A percentile compares a stretch with the other conserved stretches of the same genome.
Conservation (phyloP, 2,329 filamentous ascomycete species). For the Neopestalotiopsis sp. region DNA sequence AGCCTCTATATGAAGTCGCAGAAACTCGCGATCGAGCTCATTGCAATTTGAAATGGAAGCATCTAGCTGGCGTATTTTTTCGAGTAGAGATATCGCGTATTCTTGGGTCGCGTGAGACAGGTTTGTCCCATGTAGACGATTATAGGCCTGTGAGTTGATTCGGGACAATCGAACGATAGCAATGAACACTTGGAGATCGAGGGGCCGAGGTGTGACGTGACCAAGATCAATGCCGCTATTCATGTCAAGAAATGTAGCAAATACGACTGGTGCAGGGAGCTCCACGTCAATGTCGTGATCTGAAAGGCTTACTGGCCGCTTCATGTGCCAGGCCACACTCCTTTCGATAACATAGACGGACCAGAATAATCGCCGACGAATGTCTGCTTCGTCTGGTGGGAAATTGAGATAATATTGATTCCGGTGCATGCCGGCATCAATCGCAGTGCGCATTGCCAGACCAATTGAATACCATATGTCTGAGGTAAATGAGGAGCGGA, state of each 20-base stretch:
- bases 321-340: background rate
- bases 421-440: background rate
- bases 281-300: background rate
- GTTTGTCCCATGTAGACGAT: background rate
- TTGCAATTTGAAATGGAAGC: background rate
- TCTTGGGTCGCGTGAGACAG: background rate
- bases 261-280: background rate
- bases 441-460: background rate
- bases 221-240: background rate
- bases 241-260: background rate
- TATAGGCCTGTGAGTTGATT: background rate
- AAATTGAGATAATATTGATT: background rate
- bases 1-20: background rate
- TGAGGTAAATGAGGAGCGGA: background rate
- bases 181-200: background rate
- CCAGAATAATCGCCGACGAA: background rate
- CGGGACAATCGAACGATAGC: background rate
- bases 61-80: background rate
- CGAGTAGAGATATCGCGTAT: background rate
- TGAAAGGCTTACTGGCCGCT: background rate
- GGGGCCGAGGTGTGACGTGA: background rate
- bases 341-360: background rate
- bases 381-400: background rate
- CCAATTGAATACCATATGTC: constrained; percentile 1
- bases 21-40: background rate